Base-by-base conservation (phyloP, 768 basidiomycete species). In the Kwoniella shandongensis region DNA sequence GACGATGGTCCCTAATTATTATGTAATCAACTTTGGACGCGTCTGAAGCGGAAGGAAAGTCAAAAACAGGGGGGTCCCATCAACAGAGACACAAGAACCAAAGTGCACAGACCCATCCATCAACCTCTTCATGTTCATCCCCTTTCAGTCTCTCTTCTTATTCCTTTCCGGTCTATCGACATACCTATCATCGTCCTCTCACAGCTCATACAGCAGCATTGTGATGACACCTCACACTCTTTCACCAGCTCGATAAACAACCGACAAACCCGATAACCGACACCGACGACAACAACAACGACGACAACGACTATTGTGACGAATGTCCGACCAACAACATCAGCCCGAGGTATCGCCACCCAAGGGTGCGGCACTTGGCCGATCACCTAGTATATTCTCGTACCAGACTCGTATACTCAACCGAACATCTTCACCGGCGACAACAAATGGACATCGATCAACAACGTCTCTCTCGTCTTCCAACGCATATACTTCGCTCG, bases 361-460 rank as follows among this genome's bases (percentile, higher is more conserved):
- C 59, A 69, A 58, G 50, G 60, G 60, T 17, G 44, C 49, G 26
- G 41, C 41, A 18, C 44, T 58, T 11, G 48, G 49, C n/a, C 52
- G 54, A 22, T 72, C 70, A 11, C 70, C 67, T 17, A 63, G 62
- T 8, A 72, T 72, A 22, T 72, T 72, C 46, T 63, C 65, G 5
- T 72, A 72, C 39, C 70, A 69, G 45, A 66, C 70, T 8, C 52
- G 70, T 4, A 55, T 72, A 2, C 65, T 72, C 20, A 56, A 65
- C 30, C 51, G 62, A 3, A 64, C 69, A 2, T 52, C 59, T 32
- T 44, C 48, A 45, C 29, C 50, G 12, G 41, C 47, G 36, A n/a
- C 39, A 4, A 18, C 23, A 22, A 29, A 30, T 30, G 58, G 41
- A 39, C 51, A 49, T 40, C 40, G 61, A 35, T 42, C 38, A 2